Evolutionary conservation across 331 rosid genomes (phyloP).

Genomic region (Arachis monticola): DNA sequence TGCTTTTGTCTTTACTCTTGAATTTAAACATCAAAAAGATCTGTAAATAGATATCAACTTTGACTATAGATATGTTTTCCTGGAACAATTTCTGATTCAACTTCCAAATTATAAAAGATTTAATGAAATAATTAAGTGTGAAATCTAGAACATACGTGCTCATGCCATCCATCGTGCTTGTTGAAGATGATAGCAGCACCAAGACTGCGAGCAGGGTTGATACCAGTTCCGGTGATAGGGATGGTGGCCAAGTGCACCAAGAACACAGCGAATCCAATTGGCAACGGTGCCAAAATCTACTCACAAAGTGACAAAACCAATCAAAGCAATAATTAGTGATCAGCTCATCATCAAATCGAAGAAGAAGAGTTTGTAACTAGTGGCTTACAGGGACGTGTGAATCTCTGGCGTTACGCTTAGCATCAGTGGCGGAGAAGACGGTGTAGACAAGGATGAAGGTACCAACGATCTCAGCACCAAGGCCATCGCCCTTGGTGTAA

Average conservation of each 20-base stretch:
- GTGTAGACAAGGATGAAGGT: conserved; percentile 61
- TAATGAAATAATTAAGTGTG: too few species aligned
- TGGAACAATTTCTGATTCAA: too few species aligned
- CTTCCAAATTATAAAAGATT: neutral
- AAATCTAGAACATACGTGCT: conserved; percentile 50
- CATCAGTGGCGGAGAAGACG: conserved; percentile 63
- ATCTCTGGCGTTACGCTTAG: conserved; percentile 60
- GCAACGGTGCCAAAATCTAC: conserved; percentile 60
- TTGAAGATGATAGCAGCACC: conserved; percentile 60
- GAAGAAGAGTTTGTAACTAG: neutral
- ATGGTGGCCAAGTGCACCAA: conserved; percentile 62
- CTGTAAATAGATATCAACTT: too few species aligned
- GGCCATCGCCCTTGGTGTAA: conserved; percentile 58
- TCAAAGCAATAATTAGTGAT: neutral
- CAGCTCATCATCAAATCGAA: neutral
- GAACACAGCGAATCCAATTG: conserved; percentile 62
- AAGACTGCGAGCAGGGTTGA: conserved; percentile 61
- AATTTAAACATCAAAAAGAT: too few species aligned
- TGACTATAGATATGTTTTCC: too few species aligned
- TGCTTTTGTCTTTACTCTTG: too few species aligned
- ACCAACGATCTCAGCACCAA: conserved; percentile 61
- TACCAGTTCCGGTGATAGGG: conserved; percentile 66
- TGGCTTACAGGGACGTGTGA: conserved; percentile 61
- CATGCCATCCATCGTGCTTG: conserved; percentile 63
- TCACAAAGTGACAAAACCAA: neutral